Evolutionary conservation across 2,329 filamentous ascomycete species (phyloP).

Genomic region (Diaporthe vexans): DNA sequence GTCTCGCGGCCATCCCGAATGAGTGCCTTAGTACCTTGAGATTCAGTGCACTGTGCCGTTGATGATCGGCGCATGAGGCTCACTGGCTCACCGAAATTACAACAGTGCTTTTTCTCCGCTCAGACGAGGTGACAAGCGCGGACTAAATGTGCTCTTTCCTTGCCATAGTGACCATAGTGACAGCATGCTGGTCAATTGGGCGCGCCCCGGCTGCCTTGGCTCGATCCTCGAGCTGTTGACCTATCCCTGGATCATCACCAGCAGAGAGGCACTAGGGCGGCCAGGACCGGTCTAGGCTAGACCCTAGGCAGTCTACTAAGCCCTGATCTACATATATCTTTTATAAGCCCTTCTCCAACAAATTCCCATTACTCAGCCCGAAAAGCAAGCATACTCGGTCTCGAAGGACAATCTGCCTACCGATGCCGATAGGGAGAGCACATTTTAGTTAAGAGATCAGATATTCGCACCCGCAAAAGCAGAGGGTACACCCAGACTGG

Average conservation of each 20-base stretch:
- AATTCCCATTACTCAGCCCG: too few species aligned
- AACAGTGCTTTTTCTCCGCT: background rate
- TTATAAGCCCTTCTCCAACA: too few species aligned
- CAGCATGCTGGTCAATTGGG: background rate
- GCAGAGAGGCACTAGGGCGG: background rate
- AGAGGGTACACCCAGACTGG: too few species aligned
- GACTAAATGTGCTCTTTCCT: background rate
- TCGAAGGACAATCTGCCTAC: too few species aligned
- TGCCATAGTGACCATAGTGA: too few species aligned
- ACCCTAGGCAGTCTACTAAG: background rate
- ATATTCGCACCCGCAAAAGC: too few species aligned
- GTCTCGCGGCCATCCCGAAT: background rate
- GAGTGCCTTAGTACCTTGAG: background rate
- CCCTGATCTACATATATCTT: too few species aligned
- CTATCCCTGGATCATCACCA: background rate
- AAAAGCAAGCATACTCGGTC: too few species aligned
- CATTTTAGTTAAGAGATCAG: too few species aligned
- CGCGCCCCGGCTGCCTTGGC: background rate
- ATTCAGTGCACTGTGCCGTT: background rate
- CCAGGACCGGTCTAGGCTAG: conserved; percentile 32
- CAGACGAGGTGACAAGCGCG: background rate
- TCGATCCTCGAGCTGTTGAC: background rate
- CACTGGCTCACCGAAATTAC: background rate
- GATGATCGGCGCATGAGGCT: background rate
- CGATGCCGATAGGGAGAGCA: too few species aligned